These are phyloP conservation scores for Cyclotella baltica DNA, from an alignment of 108 stramenopile species.

Conservation along the genomic window DNA sequence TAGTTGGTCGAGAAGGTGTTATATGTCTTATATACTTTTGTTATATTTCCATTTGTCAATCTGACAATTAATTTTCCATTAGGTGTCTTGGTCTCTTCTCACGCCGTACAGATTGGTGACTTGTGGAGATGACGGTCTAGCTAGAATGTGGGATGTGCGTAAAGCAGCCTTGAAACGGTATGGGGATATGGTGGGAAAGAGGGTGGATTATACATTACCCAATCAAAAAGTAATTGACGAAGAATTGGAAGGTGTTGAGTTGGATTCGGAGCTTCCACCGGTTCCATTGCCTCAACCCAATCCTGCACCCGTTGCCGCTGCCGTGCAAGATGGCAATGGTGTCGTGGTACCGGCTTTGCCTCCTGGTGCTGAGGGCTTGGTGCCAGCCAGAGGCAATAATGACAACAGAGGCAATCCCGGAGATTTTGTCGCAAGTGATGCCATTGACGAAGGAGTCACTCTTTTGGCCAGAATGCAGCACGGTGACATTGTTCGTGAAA, in stretches of 20 bases:
- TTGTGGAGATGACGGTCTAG: slow-evolving; percentile 78
- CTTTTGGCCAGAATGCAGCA: slow-evolving; percentile 77
- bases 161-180: slow-evolving; percentile 80
- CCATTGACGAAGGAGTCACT: slow-evolving; percentile 77
- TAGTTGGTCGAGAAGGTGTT: slow-evolving; percentile 16
- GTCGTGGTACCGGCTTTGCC: slow-evolving; percentile 8
- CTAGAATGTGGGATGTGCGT: slow-evolving; percentile 85
- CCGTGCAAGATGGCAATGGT: not conserved
- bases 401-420: slow-evolving; percentile 55
- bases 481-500: slow-evolving; percentile 57
- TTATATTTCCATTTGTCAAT: not conserved
- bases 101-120: slow-evolving; percentile 82
- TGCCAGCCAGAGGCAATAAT: slow-evolving; percentile 8
- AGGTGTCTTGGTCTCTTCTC: slow-evolving; percentile 82
- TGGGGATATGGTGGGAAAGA: slow-evolving; percentile 58
- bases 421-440: slow-evolving; percentile 75
- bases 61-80: not conserved
- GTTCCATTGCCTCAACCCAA: slow-evolving; percentile 21
- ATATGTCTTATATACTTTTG: not conserved
- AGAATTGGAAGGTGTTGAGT: slow-evolving; percentile 6
- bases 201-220: slow-evolving; percentile 61
- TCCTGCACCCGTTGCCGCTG: not conserved
- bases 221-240: slow-evolving; percentile 5
- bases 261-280: slow-evolving; percentile 11
- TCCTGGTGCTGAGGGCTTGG: slow-evolving; percentile 24